Base-by-base conservation (phyloP, 805 yeast genomes). In the Ogataea glucozyma region DNA sequence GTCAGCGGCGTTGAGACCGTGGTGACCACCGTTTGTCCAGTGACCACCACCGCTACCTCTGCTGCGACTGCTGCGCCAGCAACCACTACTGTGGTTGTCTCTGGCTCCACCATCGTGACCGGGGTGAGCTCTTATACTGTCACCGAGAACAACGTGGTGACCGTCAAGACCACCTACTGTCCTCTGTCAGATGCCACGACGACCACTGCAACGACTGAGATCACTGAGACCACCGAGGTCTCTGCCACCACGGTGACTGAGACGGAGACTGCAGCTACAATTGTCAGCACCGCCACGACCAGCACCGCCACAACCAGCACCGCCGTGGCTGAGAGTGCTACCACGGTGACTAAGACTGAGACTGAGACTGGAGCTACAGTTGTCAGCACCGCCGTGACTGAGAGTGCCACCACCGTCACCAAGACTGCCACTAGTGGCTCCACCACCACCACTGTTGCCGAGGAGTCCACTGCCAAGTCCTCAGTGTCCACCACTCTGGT, bases 131-230 rank as follows among this genome's bases (percentile, higher is more conserved):
- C 49, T 2, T 36, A 38, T 14, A 44, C 49, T 12, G 46, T 49
- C n/a, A 51, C 54, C 9, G 36, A 38, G 13, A 38, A 41, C 24
- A 51, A 54, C 19, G 41, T 48, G 5, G 50, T 38, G 6, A 52
- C 56, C 9, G 49, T 46, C 4, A 49, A 43, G 31, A 52, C 56
- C 9, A 54, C 63, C 3, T 51, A 47, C 41, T 51, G 58, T 35
- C 61, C 61, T 35, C 32, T 37, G 13, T 41, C 50, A 18, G 31
- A 44, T n/a, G 35, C 47, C 8, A 39, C 42, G 16, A 29, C 48
- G 11, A 27, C 45, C 10, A 23, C 46, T 8, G 8, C 46, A 16
- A 36, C 32, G 19, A 29, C 29, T 9, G 13, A 26, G 29, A n/a
- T 6, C 14, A 32, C 44, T 12, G 35, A 37, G 16, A 35, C 49